Base-by-base conservation (phyloP, 2,329 filamentous ascomycete genomes). In the Periglandula ipomoeae region DNA sequence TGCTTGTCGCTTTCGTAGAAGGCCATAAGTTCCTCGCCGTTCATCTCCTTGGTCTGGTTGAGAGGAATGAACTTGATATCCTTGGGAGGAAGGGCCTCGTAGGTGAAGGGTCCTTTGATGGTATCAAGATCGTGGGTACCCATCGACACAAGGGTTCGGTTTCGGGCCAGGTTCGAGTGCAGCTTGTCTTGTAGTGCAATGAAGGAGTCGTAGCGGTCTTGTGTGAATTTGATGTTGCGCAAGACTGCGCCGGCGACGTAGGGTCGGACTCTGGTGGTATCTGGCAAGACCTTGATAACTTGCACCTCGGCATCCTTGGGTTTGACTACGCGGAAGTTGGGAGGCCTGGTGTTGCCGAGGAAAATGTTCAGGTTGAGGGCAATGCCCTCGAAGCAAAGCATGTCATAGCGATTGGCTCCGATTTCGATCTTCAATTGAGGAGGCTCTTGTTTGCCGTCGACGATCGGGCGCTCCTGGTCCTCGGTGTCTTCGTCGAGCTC, bases 401-500 rank as follows among this genome's bases (percentile, higher is more conserved):
- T 89, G 63, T 97, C 82, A 70, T 82, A 90, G 71, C 89, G 82
- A 71, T 97, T 97, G 62, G 93, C 91, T 54, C 90, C 89, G 61
- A 97, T 95, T 69, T 97, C 91, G 64, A 98, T 97, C 77, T 96
- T 96, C 62, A 97, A 80, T 70, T 97, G 88, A 49, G 93, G 85
- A 46, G 88, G 81, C 70, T 95, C 88, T 69, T 94, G 86, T 58
- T 84, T 81, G 65, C 85, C 85, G 71, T 89, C 78, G 60, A 87
- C 78, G 50, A 85, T 72, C 27, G 87, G 86, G 42, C 87, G 76
- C 56, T 88, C 82, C 50, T 80, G 76, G 60, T 87, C 76, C 58
- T 88, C 85, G 44, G 87, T 93, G 68, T 98, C 93, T 73, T 97
- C 91, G 72, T 98, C 93, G 58, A 98, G 80, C 70, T 98, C 93